These are phyloP conservation scores for Moesziomyces globuligerus DNA, from an alignment of 1,284 basidiomycete species.

Conservation along the genomic window DNA sequence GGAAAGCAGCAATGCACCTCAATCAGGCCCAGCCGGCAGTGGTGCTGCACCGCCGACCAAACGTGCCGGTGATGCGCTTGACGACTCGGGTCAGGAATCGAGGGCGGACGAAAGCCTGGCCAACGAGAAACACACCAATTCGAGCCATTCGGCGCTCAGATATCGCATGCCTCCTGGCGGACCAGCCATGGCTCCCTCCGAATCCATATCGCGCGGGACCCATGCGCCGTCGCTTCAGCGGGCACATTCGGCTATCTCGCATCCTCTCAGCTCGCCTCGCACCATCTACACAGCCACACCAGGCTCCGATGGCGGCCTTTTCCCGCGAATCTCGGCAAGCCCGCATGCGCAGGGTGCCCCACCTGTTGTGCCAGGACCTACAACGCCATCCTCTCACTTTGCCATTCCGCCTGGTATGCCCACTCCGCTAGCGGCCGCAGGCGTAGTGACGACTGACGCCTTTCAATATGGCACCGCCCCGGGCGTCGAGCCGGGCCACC, in stretches of 20 bases:
- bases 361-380: conserved; percentile 1
- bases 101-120: not conserved
- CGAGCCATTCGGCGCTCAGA: too few species aligned
- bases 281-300: conserved; percentile 30
- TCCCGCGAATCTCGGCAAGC: conserved; percentile 21
- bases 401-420: conserved; percentile 7
- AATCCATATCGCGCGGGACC: not conserved
- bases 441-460: not conserved
- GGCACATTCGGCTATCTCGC: conserved; percentile 6
- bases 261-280: conserved; percentile 31
- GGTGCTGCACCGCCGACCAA: not conserved
- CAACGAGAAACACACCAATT: not conserved
- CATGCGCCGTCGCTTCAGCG: conserved; percentile 18
- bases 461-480: conserved; percentile 21
- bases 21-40: not conserved
- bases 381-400: conserved; percentile 26
- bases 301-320: conserved; percentile 11
- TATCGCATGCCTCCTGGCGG: not conserved
- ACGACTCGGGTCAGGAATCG: not conserved
- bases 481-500: conserved; percentile 17
- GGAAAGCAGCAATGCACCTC: conserved; percentile 8
- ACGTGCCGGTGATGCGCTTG: not conserved
- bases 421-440: not conserved
- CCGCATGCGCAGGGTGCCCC: conserved; percentile 11
- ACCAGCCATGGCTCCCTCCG: not conserved